Percentiles rank a stretch among this genome's conserved stretches.
Conservation (phyloP, 2,329 filamentous ascomycete species). For the Xylariaceae sp. region DNA sequence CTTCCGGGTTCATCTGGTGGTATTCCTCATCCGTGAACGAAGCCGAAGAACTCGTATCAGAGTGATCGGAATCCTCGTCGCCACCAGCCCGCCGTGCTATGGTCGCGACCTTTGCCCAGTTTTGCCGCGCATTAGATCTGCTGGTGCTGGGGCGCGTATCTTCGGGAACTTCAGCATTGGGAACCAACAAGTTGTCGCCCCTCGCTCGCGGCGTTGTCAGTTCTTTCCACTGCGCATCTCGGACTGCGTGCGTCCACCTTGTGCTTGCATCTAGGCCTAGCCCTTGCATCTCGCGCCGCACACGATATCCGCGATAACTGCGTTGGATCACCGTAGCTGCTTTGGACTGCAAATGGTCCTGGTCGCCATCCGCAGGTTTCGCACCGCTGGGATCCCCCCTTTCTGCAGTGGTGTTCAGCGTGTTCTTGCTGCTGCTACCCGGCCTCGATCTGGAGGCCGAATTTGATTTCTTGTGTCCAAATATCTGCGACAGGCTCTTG, state of each 20-base stretch:
- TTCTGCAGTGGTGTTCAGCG: not conserved
- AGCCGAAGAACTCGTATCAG: constrained; percentile 32
- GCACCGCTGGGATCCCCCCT: not conserved
- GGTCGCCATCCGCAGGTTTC: constrained; percentile 13
- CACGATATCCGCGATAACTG: constrained; percentile 73
- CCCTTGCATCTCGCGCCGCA: constrained; percentile 66
- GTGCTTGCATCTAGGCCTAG: constrained; percentile 64
- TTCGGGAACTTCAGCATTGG: constrained; percentile 5
- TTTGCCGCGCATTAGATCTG: constrained; percentile 48
- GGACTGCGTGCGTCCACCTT: constrained; percentile 65
- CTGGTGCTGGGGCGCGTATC: constrained; percentile 15
- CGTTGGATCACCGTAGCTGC: constrained; percentile 61
- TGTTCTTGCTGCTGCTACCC: constrained; percentile 3
- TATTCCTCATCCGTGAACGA: constrained; percentile 22
- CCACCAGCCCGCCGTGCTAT: constrained; percentile 69
- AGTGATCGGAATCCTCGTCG: constrained; percentile 53
- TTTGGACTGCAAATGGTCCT: constrained; percentile 26
- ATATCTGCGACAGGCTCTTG: constrained; percentile 6
- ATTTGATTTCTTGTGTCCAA: constrained; percentile 4
- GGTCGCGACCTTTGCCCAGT: constrained; percentile 71
- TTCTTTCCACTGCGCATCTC: constrained; percentile 52
- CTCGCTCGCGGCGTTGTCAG: constrained; percentile 41
- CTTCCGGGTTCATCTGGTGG: constrained; percentile 28
- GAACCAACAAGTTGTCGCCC: constrained; percentile 13
- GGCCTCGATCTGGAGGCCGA: constrained; percentile 9